phyloP scores from a whole-genome alignment of 2,329 filamentous ascomycete genomes.

The Emmonsia crescens region DNA sequence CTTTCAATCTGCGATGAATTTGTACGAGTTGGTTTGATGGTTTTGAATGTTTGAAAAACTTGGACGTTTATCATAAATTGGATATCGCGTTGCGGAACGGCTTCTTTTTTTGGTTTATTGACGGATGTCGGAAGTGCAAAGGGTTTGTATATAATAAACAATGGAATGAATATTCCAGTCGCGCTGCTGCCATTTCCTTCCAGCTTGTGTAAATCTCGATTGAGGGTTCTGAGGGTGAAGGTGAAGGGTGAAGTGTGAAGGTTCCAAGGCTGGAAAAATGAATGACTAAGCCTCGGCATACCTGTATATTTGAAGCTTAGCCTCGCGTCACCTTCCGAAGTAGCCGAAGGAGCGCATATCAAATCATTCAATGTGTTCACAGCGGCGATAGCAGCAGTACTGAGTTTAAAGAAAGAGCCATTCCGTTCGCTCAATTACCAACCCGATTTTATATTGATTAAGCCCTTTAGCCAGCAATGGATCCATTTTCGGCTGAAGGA shows the following conservation, averaged over 20 bases:
- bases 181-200: background rate
- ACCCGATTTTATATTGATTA: background rate
- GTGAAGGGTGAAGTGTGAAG: too few species aligned
- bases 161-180: background rate
- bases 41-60: background rate
- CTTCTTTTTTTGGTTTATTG: background rate
- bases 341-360: background rate
- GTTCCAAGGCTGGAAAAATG: background rate
- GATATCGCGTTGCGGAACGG: too few species aligned
- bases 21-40: background rate
- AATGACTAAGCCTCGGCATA: background rate
- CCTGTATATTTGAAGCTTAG: background rate
- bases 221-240: background rate
- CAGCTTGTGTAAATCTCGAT: background rate
- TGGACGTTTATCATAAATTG: background rate
- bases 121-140: background rate
- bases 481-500: slow-evolving; percentile 55
- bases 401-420: background rate
- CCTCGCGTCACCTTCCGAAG: background rate
- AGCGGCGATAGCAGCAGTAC: background rate
- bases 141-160: background rate
- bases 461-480: slow-evolving; percentile 34
- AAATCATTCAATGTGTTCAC: background rate
- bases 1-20: background rate
- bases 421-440: background rate